phyloP scores from a whole-genome alignment of 805 yeast genomes.

The Cyberlindnera euphorbiiphila region DNA sequence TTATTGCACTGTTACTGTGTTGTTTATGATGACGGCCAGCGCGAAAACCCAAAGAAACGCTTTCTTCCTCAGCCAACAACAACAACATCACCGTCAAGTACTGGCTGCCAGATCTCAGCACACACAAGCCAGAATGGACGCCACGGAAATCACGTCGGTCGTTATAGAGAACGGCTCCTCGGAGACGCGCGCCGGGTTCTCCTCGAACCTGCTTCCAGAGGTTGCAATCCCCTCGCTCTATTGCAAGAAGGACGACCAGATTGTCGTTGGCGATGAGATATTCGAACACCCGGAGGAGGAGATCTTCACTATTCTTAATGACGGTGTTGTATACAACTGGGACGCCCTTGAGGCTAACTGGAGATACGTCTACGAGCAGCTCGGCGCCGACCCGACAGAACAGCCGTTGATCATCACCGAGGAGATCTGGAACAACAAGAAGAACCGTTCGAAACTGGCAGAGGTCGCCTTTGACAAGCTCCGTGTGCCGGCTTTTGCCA shows the following conservation, averaged over 20 bases:
- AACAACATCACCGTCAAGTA: no score
- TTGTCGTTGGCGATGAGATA: constrained; percentile 46
- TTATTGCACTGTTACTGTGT: neutral
- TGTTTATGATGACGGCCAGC: no score
- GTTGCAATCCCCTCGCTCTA: constrained; percentile 56
- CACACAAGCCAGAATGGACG: constrained; percentile 10
- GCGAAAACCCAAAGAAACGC: no score
- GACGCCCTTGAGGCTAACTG: constrained; percentile 65
- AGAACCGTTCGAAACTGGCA: constrained; percentile 51
- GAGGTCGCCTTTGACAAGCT: constrained; percentile 74
- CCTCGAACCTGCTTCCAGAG: constrained; percentile 60
- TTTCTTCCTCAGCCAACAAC: no score
- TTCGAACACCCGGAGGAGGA: constrained; percentile 29
- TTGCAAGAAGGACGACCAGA: constrained; percentile 32
- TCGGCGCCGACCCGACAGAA: constrained; percentile 53
- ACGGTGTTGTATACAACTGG: constrained; percentile 69
- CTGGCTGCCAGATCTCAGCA: no score
- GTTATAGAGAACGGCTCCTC: constrained; percentile 68
- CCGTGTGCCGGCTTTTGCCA: constrained; percentile 70
- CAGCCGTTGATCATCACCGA: constrained; percentile 62
- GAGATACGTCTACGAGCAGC: constrained; percentile 55
- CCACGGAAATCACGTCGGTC: constrained; percentile 46
- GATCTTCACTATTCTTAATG: constrained; percentile 53
- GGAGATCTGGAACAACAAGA: constrained; percentile 65
- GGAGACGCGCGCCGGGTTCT: constrained; percentile 66